phyloP scores from a whole-genome alignment of 2,329 filamentous ascomycete species.

The Alternaria triticimaculans region DNA sequence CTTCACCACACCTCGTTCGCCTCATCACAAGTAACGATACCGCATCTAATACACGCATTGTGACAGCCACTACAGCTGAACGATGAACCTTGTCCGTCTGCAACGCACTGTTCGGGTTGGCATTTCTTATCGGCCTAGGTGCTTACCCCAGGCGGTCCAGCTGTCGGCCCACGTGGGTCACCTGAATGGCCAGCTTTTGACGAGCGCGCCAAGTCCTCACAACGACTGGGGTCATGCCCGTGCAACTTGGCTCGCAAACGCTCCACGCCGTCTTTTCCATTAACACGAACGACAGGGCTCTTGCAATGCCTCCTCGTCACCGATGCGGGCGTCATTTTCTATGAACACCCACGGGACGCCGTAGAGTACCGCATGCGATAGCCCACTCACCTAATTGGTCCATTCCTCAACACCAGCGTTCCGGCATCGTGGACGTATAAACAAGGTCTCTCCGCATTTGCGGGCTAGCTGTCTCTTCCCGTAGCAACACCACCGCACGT shows the following conservation, averaged over 20 bases:
- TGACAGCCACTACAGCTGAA: neutral
- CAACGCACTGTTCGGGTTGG: slow-evolving; percentile 9
- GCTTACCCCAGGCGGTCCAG: slow-evolving; percentile 17
- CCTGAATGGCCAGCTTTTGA: slow-evolving; percentile 27
- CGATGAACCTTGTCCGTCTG: neutral
- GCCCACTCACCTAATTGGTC: slow-evolving; percentile 24
- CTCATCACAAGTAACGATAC: neutral
- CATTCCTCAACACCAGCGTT: slow-evolving; percentile 13
- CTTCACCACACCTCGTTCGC: neutral
- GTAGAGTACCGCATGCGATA: slow-evolving; percentile 29
- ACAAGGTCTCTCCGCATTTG: slow-evolving; percentile 28
- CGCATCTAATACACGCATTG: neutral
- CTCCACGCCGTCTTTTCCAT: slow-evolving; percentile 22
- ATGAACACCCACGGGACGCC: slow-evolving; percentile 20
- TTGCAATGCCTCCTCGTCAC: slow-evolving; percentile 31
- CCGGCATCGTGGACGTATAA: slow-evolving; percentile 29
- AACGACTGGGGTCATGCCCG: slow-evolving; percentile 21
- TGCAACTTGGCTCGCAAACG: slow-evolving; percentile 29
- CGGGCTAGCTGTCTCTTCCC: slow-evolving; percentile 17
- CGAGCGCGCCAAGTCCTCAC: slow-evolving; percentile 21
- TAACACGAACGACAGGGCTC: slow-evolving; percentile 23
- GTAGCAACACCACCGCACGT: slow-evolving; percentile 24
- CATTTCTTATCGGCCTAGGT: slow-evolving; percentile 6
- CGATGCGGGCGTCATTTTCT: slow-evolving; percentile 26
- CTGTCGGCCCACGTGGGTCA: slow-evolving; percentile 11